Evolutionary conservation across 2,329 filamentous ascomycete species (phyloP).

Genomic region (Aspergillus melleus): DNA sequence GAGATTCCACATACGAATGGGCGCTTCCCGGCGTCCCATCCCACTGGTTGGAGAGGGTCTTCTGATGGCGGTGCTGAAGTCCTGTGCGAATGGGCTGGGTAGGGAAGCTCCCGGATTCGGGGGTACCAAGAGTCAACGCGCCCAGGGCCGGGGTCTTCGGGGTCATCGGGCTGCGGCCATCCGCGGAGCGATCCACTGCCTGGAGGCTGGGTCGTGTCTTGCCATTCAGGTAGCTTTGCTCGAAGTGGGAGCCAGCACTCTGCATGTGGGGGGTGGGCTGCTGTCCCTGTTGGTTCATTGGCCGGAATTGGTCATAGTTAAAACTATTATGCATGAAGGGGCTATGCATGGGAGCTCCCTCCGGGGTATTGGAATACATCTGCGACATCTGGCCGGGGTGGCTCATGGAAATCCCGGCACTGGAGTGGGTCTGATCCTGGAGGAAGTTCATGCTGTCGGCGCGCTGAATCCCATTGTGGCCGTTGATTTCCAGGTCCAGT

Average conservation of each 20-base stretch:
- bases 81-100: conserved; percentile 75
- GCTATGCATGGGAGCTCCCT: conserved; percentile 88
- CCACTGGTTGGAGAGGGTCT: conserved; percentile 86
- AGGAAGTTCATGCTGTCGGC: conserved; percentile 38
- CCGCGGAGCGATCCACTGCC: conserved; percentile 68
- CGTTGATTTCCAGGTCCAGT: conserved; percentile 60
- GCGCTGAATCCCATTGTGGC: conserved; percentile 38
- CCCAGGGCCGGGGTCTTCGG: conserved; percentile 80
- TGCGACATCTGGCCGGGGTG: conserved; percentile 68
- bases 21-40: conserved; percentile 81
- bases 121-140: conserved; percentile 68
- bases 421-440: conserved; percentile 53
- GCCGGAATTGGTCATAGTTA: conserved; percentile 73
- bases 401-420: conserved; percentile 57
- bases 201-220: conserved; percentile 63
- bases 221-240: conserved; percentile 59
- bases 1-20: conserved; percentile 80
- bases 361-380: conserved; percentile 86
- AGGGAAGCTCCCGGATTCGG: conserved; percentile 71
- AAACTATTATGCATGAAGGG: conserved; percentile 77
- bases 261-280: conserved; percentile 36
- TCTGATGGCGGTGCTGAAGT: conserved; percentile 67
- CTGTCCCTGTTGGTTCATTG: conserved; percentile 57
- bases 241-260: conserved; percentile 45
- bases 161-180: conserved; percentile 76